Percentiles rank a stretch among this genome's conserved stretches.
These are phyloP conservation scores for Harringtonia lauricola DNA, from an alignment of 2,329 filamentous ascomycete species.

Conservation along the genomic window DNA sequence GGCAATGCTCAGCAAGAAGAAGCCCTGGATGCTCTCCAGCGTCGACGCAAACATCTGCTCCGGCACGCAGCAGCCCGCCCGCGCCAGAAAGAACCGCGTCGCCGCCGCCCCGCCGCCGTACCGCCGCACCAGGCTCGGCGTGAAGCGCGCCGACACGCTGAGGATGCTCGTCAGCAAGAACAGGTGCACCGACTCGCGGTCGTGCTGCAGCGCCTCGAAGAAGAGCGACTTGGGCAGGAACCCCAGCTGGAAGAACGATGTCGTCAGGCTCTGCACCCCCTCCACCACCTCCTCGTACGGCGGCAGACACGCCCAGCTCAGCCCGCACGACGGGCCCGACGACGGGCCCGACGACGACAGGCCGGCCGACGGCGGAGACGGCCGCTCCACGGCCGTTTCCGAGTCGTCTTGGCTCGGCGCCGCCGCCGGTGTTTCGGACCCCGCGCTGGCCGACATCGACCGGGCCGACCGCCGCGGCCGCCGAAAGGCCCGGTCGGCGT, in stretches of 20 bases:
- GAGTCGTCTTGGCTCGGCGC: no score
- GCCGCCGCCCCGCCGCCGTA: slow-evolving; percentile 11
- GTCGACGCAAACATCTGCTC: slow-evolving; percentile 16
- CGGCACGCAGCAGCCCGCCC: slow-evolving; percentile 11
- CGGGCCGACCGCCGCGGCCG: no score
- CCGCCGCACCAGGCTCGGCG: slow-evolving; percentile 6
- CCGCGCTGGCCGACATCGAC: no score
- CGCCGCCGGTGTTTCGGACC: no score
- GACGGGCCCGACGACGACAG: neutral
- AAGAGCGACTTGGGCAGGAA: slow-evolving; percentile 19
- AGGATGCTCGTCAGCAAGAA: slow-evolving; percentile 12
- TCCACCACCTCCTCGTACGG: slow-evolving; percentile 14
- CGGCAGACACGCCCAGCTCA: neutral
- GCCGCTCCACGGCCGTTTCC: neutral
- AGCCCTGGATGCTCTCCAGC: slow-evolving; percentile 17
- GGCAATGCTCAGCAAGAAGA: slow-evolving; percentile 19
- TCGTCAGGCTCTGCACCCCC: slow-evolving; percentile 15
- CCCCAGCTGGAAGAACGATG: slow-evolving; percentile 18
- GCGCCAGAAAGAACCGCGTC: slow-evolving; percentile 13
- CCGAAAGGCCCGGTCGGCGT: no score
- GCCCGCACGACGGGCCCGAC: neutral
- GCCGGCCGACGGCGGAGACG: neutral
- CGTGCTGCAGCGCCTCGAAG: slow-evolving; percentile 13
- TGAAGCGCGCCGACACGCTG: slow-evolving; percentile 6
- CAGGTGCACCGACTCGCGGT: slow-evolving; percentile 10